Evolutionary conservation across 1,139 yeast genomes (phyloP), one percentile per base, ranked within the genome.

Genomic region (Geotrichum fermentans): DNA sequence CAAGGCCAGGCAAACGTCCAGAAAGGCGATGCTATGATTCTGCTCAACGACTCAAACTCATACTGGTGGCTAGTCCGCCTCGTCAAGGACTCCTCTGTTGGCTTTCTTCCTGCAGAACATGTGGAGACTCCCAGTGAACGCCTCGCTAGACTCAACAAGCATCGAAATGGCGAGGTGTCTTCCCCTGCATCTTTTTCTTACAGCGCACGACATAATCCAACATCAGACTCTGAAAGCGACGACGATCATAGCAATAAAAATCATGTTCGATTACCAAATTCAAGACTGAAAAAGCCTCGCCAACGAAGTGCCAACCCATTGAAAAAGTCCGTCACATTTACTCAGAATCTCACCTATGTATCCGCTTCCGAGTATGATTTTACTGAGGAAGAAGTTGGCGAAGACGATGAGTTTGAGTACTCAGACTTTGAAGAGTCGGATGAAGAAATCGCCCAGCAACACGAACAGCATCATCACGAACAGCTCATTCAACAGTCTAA

Each of bases 1-100:
- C 94, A 95, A 8, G 89, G 95, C 49, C 98, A 92, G 68, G 86
- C 96, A 56, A 80, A 83, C 47, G 75, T 92, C 8, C 66, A 72
- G 24, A 79, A 88, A 58, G 94, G 94, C 60, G 96, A 89, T 60
- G 82, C 95, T 1, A 92, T 94, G 54, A 73, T 78, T 43, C 70
- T 92, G 30, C 69, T 92, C 33, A 90, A 89, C 62, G 98, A 92
- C 62, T 82, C 85, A 51, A 97, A 92, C 66, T 79, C 88, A 53
- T 92, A 92, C 69, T 92, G 98, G 98, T 92, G 98, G 98, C 71
- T 90, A n/a, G 90, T 92, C 24, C 76, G 82, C 52, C 80, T 87
- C 58, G 73, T 82, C 51, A 73, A 75, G 43, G 88, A 83, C 63
- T 60, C 66, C n/a, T 50, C 65, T 13, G 69, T 89, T 48, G 98